Evolutionary conservation across 1,284 basidiomycete genomes (phyloP).

Genomic region (Leccinum pachyderme): DNA sequence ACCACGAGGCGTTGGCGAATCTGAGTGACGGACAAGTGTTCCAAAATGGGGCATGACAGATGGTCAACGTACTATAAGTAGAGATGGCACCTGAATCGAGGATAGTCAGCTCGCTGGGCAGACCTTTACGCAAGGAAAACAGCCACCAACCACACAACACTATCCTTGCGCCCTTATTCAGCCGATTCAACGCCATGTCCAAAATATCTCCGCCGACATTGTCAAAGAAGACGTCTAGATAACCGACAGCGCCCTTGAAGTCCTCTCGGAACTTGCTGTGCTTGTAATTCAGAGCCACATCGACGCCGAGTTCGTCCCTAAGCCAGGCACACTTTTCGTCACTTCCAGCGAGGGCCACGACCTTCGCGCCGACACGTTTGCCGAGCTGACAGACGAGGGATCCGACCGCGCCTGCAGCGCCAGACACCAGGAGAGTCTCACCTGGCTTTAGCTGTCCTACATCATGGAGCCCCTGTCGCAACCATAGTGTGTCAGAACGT

Average conservation of each 20-base stretch:
- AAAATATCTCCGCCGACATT: slow-evolving; percentile 87
- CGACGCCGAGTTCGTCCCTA: slow-evolving; percentile 76
- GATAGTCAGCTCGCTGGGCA: slow-evolving; percentile 4
- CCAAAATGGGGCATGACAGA: background rate
- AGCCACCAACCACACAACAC: slow-evolving; percentile 63
- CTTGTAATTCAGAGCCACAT: slow-evolving; percentile 88
- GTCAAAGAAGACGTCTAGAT: slow-evolving; percentile 82
- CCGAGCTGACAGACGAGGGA: slow-evolving; percentile 76
- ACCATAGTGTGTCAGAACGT: slow-evolving; percentile 3
- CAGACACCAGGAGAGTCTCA: slow-evolving; percentile 83
- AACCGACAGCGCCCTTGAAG: slow-evolving; percentile 59
- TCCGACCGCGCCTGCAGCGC: slow-evolving; percentile 87
- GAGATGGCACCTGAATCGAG: slow-evolving; percentile 68
- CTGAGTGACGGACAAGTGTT: slow-evolving; percentile 33
- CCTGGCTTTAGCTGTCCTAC: slow-evolving; percentile 77
- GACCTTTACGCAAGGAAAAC: slow-evolving; percentile 9
- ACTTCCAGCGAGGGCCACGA: slow-evolving; percentile 74
- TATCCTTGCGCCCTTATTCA: slow-evolving; percentile 78
- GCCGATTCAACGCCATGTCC: slow-evolving; percentile 67
- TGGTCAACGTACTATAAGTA: slow-evolving; percentile 56
- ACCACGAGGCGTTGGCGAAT: slow-evolving; percentile 54
- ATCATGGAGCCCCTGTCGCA: slow-evolving; percentile 73
- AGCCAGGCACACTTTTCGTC: slow-evolving; percentile 84
- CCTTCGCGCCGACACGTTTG: slow-evolving; percentile 70
- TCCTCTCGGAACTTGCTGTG: slow-evolving; percentile 66